Conservation (phyloP, 805 yeast genomes). For the Starmerella khaoyaiensis region DNA sequence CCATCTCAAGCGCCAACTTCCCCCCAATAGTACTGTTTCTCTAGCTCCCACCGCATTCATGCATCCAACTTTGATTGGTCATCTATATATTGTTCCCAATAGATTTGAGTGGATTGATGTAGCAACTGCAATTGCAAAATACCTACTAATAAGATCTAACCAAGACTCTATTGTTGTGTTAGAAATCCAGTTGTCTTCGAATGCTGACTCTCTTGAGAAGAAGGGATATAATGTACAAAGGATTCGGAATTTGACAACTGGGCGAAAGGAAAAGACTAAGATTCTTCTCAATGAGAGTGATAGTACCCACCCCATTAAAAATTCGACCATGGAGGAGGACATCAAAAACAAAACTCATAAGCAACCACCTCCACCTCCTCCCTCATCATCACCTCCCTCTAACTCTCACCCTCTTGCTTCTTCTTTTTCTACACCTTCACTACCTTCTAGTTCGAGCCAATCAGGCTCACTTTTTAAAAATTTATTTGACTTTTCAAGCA, state of each 20-base stretch:
- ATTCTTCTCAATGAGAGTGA: background rate
- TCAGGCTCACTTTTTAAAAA: too few species aligned
- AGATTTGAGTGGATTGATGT: conserved; percentile 30
- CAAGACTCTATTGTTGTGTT: conserved; percentile 31
- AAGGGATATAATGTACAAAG: conserved; percentile 32
- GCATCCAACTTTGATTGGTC: conserved; percentile 7
- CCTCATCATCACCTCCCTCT: too few species aligned
- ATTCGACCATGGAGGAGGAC: background rate
- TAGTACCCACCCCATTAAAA: background rate
- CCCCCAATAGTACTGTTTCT: conserved; percentile 18
- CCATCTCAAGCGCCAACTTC: conserved; percentile 20
- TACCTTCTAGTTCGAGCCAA: too few species aligned
- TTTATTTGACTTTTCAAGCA: too few species aligned
- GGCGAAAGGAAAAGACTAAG: background rate
- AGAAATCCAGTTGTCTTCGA: conserved; percentile 27
- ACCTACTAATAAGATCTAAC: conserved; percentile 24
- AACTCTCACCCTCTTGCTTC: too few species aligned
- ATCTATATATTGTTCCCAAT: conserved; percentile 20
- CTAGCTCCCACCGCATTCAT: conserved; percentile 19
- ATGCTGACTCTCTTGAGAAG: conserved; percentile 24
- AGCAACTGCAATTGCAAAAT: conserved; percentile 25
- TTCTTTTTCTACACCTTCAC: too few species aligned
- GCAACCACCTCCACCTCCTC: too few species aligned
- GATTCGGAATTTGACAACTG: conserved; percentile 20
- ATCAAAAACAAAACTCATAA: too few species aligned